Evolutionary conservation across 441 rosid genomes (phyloP).

Genomic region (Isatis lusitanica): DNA sequence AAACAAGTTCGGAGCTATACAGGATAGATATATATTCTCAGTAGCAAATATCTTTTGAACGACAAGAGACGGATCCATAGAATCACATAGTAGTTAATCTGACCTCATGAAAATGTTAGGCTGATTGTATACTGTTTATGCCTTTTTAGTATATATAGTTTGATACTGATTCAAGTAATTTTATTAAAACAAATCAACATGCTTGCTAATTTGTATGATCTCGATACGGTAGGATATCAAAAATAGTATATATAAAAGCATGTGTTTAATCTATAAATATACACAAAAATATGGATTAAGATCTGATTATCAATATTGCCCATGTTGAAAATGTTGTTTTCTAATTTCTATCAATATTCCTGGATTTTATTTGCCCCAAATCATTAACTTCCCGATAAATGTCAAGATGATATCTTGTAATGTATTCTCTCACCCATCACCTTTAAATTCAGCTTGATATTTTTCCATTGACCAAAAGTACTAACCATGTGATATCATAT

Average conservation of each 20-base stretch:
- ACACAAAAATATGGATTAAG: background rate
- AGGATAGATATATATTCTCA: background rate
- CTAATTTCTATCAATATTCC: background rate
- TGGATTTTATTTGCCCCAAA: conserved; percentile 2
- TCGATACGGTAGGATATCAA: background rate
- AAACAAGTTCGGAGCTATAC: background rate
- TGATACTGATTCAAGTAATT: background rate
- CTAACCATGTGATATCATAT: background rate
- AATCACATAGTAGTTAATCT: background rate
- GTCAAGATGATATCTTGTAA: background rate
- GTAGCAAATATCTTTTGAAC: background rate
- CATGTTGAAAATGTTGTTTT: background rate
- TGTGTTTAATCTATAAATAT: background rate
- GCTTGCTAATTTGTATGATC: background rate
- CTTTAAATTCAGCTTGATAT: background rate
- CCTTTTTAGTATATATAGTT: background rate
- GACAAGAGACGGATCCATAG: background rate
- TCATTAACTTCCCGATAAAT: background rate
- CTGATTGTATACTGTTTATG: background rate
- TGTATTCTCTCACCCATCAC: background rate
- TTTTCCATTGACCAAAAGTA: background rate
- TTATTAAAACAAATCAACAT: background rate
- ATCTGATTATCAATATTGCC: background rate
- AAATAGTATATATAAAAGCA: background rate
- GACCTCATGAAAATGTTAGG: background rate